A percentile compares a stretch with the other conserved stretches of the same genome.
Evolutionary conservation across 2,329 filamentous ascomycete species (phyloP).

Genomic region (Penicillium italicum): DNA sequence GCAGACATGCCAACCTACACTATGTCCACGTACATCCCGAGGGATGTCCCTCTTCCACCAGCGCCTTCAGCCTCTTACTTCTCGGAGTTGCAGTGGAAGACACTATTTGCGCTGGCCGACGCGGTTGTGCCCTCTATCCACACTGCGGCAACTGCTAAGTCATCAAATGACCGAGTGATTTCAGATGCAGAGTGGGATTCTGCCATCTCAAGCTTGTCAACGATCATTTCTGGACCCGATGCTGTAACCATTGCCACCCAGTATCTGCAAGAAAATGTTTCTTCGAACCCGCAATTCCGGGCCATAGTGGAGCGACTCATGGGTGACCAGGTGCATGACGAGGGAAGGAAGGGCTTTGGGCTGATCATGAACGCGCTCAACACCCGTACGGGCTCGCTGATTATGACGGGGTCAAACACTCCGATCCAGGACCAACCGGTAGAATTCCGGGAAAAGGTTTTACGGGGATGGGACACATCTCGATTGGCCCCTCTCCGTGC

Average conservation of each 20-base stretch:
- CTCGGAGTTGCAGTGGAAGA: constrained; percentile 56
- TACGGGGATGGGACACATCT: constrained; percentile 53
- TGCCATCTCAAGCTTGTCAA: constrained; percentile 31
- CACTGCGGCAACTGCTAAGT: constrained; percentile 35
- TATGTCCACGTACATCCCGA: constrained; percentile 22
- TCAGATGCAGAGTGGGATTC: constrained; percentile 42
- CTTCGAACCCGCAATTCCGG: constrained; percentile 50
- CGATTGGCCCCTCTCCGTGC: constrained; percentile 52
- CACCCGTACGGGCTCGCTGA: constrained; percentile 53
- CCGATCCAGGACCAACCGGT: constrained; percentile 54
- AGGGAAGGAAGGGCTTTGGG: constrained; percentile 48
- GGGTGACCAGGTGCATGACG: constrained; percentile 47
- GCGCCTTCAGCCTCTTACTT: constrained; percentile 48
- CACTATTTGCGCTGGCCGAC: constrained; percentile 56
- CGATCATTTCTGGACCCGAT: constrained; percentile 30
- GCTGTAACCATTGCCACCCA: constrained; percentile 38
- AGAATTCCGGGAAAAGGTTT: constrained; percentile 51
- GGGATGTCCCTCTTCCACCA: constrained; percentile 48
- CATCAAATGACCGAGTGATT: constrained; percentile 37
- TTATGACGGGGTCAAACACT: constrained; percentile 56
- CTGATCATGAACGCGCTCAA: constrained; percentile 54
- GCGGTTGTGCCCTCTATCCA: constrained; percentile 55
- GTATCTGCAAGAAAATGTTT: constrained; percentile 49
- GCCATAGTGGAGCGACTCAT: constrained; percentile 49
- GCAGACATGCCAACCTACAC: neutral